Evolutionary conservation across 345 rosid species (phyloP).

Genomic region (Viola odorata): DNA sequence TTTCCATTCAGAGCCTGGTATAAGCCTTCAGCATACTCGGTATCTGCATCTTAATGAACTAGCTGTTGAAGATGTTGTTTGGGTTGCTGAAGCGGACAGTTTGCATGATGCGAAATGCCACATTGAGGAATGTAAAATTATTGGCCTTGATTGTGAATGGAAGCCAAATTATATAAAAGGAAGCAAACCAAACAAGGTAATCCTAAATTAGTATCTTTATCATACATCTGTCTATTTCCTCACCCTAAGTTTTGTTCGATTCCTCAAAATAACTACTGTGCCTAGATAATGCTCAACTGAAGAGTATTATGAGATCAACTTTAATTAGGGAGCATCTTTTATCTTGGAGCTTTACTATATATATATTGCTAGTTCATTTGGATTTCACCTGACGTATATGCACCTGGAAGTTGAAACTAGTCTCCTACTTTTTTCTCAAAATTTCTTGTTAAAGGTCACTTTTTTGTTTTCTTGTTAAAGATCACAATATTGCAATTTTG

Average conservation of each 20-base stretch:
- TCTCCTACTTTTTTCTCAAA: too few species aligned
- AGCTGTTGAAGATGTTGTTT: conserved; percentile 49
- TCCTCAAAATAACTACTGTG: too few species aligned
- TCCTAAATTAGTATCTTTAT: not conserved
- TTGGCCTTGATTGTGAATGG: conserved; percentile 95
- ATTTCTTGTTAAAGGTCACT: too few species aligned
- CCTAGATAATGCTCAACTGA: not conserved
- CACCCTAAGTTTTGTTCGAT: too few species aligned
- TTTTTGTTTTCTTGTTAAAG: not conserved
- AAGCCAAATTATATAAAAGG: conserved; percentile 83
- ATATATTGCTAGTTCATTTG: too few species aligned
- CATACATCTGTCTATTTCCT: not conserved
- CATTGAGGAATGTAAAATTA: conserved; percentile 68
- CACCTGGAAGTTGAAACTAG: too few species aligned
- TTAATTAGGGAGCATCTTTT: not conserved
- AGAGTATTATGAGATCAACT: not conserved
- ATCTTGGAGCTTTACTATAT: too few species aligned
- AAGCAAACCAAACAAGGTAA: conserved; percentile 70
- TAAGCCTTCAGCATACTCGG: conserved; percentile 28
- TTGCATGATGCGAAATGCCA: conserved; percentile 45
- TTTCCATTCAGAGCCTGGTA: conserved; percentile 50
- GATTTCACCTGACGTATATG: too few species aligned
- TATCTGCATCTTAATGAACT: conserved; percentile 65
- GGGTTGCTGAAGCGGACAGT: conserved; percentile 72
- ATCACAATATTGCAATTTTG: not conserved